These are phyloP conservation scores for Zancudomyces culisetae DNA, from an alignment of 371 early-diverging fungal genomes.

Conservation along the genomic window DNA sequence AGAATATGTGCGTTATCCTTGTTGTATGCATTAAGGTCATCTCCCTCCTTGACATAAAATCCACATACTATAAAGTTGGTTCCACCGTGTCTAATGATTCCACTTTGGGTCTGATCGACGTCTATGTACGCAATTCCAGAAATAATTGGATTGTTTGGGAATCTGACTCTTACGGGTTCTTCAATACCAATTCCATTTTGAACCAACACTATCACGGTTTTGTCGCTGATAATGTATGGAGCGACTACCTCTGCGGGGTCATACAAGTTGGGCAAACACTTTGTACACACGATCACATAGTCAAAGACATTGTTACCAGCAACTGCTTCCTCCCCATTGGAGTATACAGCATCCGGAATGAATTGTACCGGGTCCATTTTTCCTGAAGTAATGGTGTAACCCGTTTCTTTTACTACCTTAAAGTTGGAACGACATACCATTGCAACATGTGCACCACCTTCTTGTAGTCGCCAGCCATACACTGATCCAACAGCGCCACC, in stretches of 20 bases:
- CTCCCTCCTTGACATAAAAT: conserved; percentile 14
- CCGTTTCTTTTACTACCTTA: conserved; percentile 31
- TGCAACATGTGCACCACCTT: conserved; percentile 31
- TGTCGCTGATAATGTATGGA: conserved; percentile 32
- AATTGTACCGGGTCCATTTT: conserved; percentile 42
- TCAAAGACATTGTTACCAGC: conserved; percentile 29
- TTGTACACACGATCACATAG: conserved; percentile 52
- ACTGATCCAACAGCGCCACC: conserved; percentile 66
- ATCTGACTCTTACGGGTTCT: conserved; percentile 32
- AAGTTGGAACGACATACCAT: conserved; percentile 71
- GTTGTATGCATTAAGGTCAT: conserved; percentile 8
- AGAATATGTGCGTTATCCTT: conserved; percentile 20
- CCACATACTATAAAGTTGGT: conserved; percentile 19
- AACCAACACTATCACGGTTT: conserved; percentile 50
- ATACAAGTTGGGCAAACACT: conserved; percentile 44
- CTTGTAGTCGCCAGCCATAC: conserved; percentile 48
- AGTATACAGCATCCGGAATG: conserved; percentile 36
- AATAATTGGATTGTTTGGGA: conserved; percentile 45
- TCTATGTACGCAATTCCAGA: conserved; percentile 59
- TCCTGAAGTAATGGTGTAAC: conserved; percentile 43
- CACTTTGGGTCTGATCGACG: conserved; percentile 37
- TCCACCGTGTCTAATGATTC: conserved; percentile 32
- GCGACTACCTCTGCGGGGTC: conserved; percentile 39
- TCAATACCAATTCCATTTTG: conserved; percentile 80
- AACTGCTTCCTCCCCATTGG: conserved; percentile 30